Percentiles rank a stretch among this genome's conserved stretches.
Conservation (phyloP, 805 yeast species). For the Metschnikowia hibisci region DNA sequence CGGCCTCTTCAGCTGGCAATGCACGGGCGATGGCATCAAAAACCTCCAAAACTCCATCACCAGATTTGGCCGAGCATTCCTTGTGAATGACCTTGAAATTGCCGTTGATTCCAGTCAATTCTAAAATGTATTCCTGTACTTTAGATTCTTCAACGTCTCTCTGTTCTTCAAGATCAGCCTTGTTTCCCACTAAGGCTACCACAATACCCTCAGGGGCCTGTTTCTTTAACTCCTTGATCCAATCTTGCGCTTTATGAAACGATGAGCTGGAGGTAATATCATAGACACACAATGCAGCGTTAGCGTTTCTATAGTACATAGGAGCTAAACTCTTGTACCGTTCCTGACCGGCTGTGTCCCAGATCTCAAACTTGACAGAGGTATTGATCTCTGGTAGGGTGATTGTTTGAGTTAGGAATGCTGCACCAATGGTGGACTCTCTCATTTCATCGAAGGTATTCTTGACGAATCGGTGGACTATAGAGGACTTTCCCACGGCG, state of each 20-base stretch:
- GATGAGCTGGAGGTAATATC: slow-evolving; percentile 94
- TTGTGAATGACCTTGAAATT: slow-evolving; percentile 26
- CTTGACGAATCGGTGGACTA: slow-evolving; percentile 87
- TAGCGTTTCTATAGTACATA: slow-evolving; percentile 96
- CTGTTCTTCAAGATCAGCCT: slow-evolving; percentile 70
- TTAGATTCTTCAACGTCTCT: slow-evolving; percentile 40
- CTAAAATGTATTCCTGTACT: slow-evolving; percentile 46
- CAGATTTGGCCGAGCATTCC: slow-evolving; percentile 45
- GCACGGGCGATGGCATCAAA: slow-evolving; percentile 38
- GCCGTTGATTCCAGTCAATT: slow-evolving; percentile 14
- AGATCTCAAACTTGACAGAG: slow-evolving; percentile 86
- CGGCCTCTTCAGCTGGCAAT: slow-evolving; percentile 40
- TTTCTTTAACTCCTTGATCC: slow-evolving; percentile 95
- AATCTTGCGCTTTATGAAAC: slow-evolving; percentile 92
- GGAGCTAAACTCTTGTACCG: slow-evolving; percentile 95
- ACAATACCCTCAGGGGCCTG: slow-evolving; percentile 91
- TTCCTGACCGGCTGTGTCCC: slow-evolving; percentile 99
- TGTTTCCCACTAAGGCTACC: slow-evolving; percentile 92
- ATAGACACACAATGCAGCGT: slow-evolving; percentile 93
- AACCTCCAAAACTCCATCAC: slow-evolving; percentile 42
- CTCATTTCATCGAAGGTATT: slow-evolving; percentile 96
- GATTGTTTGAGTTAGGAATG: slow-evolving; percentile 91
- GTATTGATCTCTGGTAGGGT: slow-evolving; percentile 64
- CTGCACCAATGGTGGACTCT: slow-evolving; percentile 98
- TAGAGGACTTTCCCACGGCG: slow-evolving; percentile 94